Evolutionary conservation across 176 grass and related monocot genomes (phyloP), one percentile per base, ranked within the genome.

Genomic region (Bolboschoenus planiculmis): DNA sequence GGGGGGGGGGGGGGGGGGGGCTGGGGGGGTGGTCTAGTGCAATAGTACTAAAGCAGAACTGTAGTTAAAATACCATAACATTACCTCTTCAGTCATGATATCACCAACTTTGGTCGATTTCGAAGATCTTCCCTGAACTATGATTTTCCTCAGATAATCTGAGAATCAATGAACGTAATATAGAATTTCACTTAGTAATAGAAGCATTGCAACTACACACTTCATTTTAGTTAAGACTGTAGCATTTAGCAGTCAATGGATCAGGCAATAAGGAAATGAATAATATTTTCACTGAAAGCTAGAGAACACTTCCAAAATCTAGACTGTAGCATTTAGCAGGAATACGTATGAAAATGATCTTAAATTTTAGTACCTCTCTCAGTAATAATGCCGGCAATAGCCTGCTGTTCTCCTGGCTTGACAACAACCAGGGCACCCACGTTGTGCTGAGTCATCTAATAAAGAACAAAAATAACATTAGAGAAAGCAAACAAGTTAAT

Each of bases 121-220:
- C 29, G 97, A 99, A 72, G 97, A 99, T 89, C 91, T 87, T 78
- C 97, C 97, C 71, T 95, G 93, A 47, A 99, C 97, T 63, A 99
- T 99, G 35, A 99, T 99, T 87, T 99, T 99, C 51, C 97, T 83
- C 71, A 99, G 93, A 89, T 99, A 99, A 95, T 99, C 97, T 99
- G 81, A 86, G 84, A 81, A 84, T 24, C 13, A 8, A 74, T 15
- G 0, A 74, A 74, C 20, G 27, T 53, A 53, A 33, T 42, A 37
- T 63, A 31, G 67, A 51, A 56, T 78, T 51, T 77, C 72, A 53
- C 13, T 77, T 77, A 34, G 44, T 44, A 33, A 51, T 14, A 76
- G 2, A 75, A 75, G 24, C 1, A 29, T 29, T 29, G 24, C 1
- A 29, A 20, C 15, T 13, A 31, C 27, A 77, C 46, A 77, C 27